Evolutionary conservation across 441 rosid genomes (phyloP), one percentile per base, ranked within the genome.

Genomic region (Bocquillonia castaneifolia): DNA sequence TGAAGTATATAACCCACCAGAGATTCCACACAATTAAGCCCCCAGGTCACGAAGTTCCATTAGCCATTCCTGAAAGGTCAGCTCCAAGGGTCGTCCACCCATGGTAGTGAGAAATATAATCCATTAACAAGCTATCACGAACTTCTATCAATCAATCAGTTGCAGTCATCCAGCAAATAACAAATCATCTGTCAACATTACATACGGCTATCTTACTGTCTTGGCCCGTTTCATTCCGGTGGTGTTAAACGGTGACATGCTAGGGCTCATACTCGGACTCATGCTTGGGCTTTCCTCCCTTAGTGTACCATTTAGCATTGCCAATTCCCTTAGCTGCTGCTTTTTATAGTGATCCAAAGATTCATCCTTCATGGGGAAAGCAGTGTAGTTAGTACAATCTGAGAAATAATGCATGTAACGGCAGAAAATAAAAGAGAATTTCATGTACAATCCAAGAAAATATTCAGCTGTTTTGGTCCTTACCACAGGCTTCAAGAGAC

Each of bases 401-500:
- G 32, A 62, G 62, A 73, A 42, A 62, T 36, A 62, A 53, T 54
- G 73, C 10, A 39, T 31, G 63, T 5, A 53, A 61, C 10, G 57
- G 32, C 25, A 56, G 58, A 70, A 64, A 20, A n/a, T 8, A 53
- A 52, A 56, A 26, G 53, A 47, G 22, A 61, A 59, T n/a, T 34
- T 13, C 25, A 29, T 8, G 3, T n/a, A n/a, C n/a, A n/a, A n/a
- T n/a, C n/a, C n/a, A 52, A 32, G 29, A 48, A 60, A 66, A 25
- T 1, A 4, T 8, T 3, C 13, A 37, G 17, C 9, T n/a, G 42
- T 52, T 50, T n/a, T 2, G 17, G 36, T 55, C 52, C 79, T 44
- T 86, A 94, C 96, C 96, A 94, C 86, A 29, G 99, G 99, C 84
- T 87, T 91, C 76, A 94, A 73, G 72, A 94, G 96, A 64, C 81